Base-by-base conservation (phyloP, 2,329 filamentous ascomycete species). In the Neurospora sp. region DNA sequence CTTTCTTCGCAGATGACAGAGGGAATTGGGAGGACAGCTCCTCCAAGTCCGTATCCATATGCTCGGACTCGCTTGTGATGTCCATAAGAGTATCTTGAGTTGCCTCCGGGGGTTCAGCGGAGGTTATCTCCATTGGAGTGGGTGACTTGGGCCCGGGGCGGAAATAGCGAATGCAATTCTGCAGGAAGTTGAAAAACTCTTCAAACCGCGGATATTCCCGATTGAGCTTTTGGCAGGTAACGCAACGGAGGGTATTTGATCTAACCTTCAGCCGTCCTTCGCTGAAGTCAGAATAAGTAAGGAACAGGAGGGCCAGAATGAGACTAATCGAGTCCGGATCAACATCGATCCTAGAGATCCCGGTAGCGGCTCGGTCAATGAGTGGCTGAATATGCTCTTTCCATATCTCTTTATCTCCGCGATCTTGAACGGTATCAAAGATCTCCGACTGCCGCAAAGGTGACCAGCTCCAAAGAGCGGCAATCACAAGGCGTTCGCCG, bases 1-100 rank as follows among this genome's bases (percentile, higher is more conserved):
- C 83, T 71, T 82, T 85, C 74, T 81, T 80, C 19, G 82, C 77
- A n/a, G 81, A 77, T 46, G 76, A 70, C n/a, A 72, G 70, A 62
- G 52, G 23, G 23, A 12, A 15, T 28, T 33, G 52, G 23, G 52
- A 62, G 19, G 75, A 23, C 43, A 52, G 76, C 41, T 72, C 71
- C 17, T 75, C 74, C 43, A 52, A 52, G 36, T 78, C 79, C 17
- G 69, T 67, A 23, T 66, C 66, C 12, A 68, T 70, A 19, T 37
- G 70, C 10, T 73, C 71, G 6, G 70, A 69, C 11, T 37, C 33
- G 33, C 43, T 52, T 52, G 15, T 66, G 8, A 11, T 17, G 2
- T 68, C 72, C 8, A 73, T 69, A 3, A 69, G 66, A 5, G 66
- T 65, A 3, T 72, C 72, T 12, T 70, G 69, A 17, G 57, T 69